Conservation (phyloP, 1,284 basidiomycete species). For the Salmacisia buchloeana region DNA sequence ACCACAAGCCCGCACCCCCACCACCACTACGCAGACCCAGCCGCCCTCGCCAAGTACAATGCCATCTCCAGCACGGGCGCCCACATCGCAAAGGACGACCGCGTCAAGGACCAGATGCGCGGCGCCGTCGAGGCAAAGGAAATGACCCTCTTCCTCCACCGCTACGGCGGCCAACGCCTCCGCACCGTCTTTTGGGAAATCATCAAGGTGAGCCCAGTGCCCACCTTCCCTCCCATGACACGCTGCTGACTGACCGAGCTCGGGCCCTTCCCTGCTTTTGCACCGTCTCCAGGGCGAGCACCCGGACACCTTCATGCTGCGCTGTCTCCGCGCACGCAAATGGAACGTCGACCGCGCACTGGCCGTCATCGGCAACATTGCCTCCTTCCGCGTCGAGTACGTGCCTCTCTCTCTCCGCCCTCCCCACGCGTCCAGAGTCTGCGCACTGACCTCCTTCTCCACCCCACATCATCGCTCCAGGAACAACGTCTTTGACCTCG, state of each 20-base stretch:
- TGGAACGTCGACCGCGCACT: conserved; percentile 31
- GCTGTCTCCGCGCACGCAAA: conserved; percentile 19
- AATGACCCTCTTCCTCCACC: conserved; percentile 35
- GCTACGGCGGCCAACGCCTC: conserved; percentile 35
- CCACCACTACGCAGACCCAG: background rate
- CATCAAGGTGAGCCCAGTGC: conserved; percentile 18
- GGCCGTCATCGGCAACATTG: conserved; percentile 33
- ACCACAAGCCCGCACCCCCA: too few species aligned
- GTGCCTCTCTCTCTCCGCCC: background rate
- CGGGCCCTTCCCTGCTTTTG: background rate
- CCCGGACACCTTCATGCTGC: conserved; percentile 35
- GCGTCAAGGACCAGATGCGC: conserved; percentile 39
- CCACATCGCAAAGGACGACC: conserved; percentile 32
- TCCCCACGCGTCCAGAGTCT: background rate
- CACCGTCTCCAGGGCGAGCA: conserved; percentile 29
- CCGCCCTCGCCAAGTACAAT: background rate
- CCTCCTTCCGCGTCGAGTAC: conserved; percentile 26
- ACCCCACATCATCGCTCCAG: conserved; percentile 10
- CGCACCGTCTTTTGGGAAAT: conserved; percentile 42
- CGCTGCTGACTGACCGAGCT: too few species aligned
- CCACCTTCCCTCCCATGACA: too few species aligned
- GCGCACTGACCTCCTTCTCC: background rate
- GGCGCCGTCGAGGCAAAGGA: conserved; percentile 42
- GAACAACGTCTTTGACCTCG: conserved; percentile 30
- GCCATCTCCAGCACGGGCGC: background rate